phyloP scores from a whole-genome alignment of 2,329 filamentous ascomycete species.

The Lachnellula subtilissima region DNA sequence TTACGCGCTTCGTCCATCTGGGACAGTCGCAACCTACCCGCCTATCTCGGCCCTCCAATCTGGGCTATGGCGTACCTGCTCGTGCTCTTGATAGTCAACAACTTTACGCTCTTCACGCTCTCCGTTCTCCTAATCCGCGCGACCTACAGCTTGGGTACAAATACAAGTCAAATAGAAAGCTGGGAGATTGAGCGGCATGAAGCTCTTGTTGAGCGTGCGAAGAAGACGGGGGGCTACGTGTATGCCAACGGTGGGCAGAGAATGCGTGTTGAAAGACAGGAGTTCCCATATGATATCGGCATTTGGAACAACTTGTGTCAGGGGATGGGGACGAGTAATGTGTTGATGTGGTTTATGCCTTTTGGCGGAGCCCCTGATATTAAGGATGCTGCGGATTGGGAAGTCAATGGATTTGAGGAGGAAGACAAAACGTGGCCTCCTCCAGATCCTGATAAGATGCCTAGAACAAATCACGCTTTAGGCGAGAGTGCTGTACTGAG shows the following conservation, averaged over 20 bases:
- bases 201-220: conserved; percentile 45
- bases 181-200: conserved; percentile 69
- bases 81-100: conserved; percentile 52
- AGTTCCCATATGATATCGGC: conserved; percentile 79
- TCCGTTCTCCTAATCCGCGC: conserved; percentile 61
- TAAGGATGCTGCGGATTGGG: conserved; percentile 48
- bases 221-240: conserved; percentile 35
- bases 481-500: conserved; percentile 6
- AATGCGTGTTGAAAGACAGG: conserved; percentile 56
- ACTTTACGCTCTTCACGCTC: conserved; percentile 57
- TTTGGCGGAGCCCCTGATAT: conserved; percentile 48
- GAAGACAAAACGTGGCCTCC: conserved; percentile 58
- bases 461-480: conserved; percentile 11
- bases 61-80: conserved; percentile 57
- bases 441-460: conserved; percentile 55
- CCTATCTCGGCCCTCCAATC: conserved; percentile 66
- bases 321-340: conserved; percentile 67
- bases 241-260: conserved; percentile 44
- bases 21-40: conserved; percentile 60
- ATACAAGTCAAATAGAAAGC: conserved; percentile 75
- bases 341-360: conserved; percentile 65
- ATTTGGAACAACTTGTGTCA: conserved; percentile 69
- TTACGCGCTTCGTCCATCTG: conserved; percentile 57
- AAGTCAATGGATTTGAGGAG: conserved; percentile 74
- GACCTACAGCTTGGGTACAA: conserved; percentile 56